phyloP scores from a whole-genome alignment of 768 basidiomycete genomes.

The Gelatoporia subvermispora region DNA sequence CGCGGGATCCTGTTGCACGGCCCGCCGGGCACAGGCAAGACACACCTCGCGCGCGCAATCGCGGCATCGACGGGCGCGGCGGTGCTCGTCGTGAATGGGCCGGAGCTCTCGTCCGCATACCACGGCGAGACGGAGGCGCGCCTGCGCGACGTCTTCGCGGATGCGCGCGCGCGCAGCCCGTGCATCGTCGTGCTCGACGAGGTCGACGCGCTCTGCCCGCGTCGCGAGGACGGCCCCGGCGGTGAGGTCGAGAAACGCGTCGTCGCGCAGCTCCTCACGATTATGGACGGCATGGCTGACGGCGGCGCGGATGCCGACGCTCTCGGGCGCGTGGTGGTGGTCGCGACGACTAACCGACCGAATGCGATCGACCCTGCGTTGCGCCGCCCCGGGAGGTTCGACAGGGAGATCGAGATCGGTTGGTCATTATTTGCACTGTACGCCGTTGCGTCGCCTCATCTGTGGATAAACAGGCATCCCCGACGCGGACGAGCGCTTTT shows the following conservation, averaged over 20 bases:
- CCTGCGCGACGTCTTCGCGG: constrained; percentile 83
- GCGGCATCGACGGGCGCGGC: constrained; percentile 81
- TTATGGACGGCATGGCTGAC: constrained; percentile 86
- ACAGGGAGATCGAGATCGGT: constrained; percentile 96
- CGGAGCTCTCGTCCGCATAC: constrained; percentile 91
- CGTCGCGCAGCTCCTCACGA: constrained; percentile 89
- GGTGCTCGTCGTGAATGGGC: constrained; percentile 92
- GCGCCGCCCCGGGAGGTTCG: constrained; percentile 85
- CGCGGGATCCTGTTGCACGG: constrained; percentile 92
- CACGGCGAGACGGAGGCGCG: constrained; percentile 96
- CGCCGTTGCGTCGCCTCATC: neutral
- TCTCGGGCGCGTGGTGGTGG: constrained; percentile 75
- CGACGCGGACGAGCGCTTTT: constrained; percentile 75
- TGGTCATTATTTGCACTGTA: constrained; percentile 14
- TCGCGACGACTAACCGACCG: constrained; percentile 93
- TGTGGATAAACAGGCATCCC: constrained; percentile 63
- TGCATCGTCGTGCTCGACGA: constrained; percentile 96
- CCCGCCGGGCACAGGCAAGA: constrained; percentile 97
- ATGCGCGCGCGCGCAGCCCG: constrained; percentile 76
- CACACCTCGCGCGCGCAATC: constrained; percentile 91
- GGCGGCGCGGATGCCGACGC: constrained; percentile 33
- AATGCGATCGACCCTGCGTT: constrained; percentile 95
- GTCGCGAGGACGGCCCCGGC: constrained; percentile 82
- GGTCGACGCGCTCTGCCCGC: constrained; percentile 90
- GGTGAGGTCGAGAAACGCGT: constrained; percentile 96